Evolutionary conservation across 2,329 filamentous ascomycete genomes (phyloP), one percentile per base, ranked within the genome.

Genomic region (Sporothrix luriei): DNA sequence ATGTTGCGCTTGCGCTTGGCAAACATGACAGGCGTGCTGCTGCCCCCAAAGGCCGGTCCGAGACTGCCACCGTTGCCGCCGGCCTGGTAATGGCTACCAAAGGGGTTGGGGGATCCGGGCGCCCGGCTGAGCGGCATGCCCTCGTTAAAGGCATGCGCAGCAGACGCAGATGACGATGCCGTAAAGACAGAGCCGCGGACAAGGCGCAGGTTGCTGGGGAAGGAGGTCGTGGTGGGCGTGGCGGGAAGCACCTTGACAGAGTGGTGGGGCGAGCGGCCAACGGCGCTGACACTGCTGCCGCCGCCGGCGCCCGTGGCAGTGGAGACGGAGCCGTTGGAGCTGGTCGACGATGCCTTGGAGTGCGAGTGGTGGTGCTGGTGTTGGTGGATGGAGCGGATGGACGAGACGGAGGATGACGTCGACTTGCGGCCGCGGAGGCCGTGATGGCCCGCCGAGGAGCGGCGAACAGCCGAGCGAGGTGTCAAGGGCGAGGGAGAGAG

Each of bases 201-300:
- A 14, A 97, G 83, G 2, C 94, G 90, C 71, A 97, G 91, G 74
- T 94, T 96, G 66, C 89, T 91, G 0, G 94, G 94, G 75, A 98
- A 97, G 0, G 87, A 82, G 19, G 84, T 83, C 2, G 86, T 81
- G 0, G 91, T 94, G 0, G 94, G 94, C 0, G 94, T 97, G 0
- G 92, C 92, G 0, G 95, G 94, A 2, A 98, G 87, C n/a, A 98
- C 91, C 80, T 98, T 98, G 75, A 98, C 91, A 0, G 92, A 97
- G 74, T 92, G 88, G 77, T 97, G 93, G 0, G 95, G 94, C 3
- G 90, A 94, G 29, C 91, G 88, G 16, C 81, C 55, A 85, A 85
- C 65, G 87, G 82, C 1, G 87, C 86, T 81, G 51, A 85, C 85
- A 61, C 88, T 81, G 1, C 87, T 88, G 19, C 87, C 90, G 76